Evolutionary conservation across 2,329 filamentous ascomycete species (phyloP), one percentile per base, ranked within the genome.

Genomic region (Stachybotrys elegans): DNA sequence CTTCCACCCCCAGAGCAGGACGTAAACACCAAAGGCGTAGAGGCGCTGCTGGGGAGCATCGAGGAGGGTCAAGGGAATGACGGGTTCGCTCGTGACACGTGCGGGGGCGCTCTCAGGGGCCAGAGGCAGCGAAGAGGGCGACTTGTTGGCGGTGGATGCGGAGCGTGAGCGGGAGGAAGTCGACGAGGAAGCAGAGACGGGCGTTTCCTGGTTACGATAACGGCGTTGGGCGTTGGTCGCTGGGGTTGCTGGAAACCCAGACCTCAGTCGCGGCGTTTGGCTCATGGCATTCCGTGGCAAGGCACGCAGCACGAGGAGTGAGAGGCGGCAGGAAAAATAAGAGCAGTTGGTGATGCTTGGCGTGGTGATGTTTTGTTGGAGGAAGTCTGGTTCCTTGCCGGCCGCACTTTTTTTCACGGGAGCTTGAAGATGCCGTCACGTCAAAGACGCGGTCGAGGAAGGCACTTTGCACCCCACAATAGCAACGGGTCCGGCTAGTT

Each of bases 11-110:
- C 87, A 77, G 20, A 98, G 69, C 23, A 78, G 73, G 34, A 83
- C 64, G 63, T 95, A 97, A 51, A 95, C 67, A n/a, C 81, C 84
- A 50, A 86, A 78, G 39, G 89, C 84, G 62, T 95, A 96, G 56
- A 95, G 79, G 44, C 93, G 82, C 68, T 98, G 93, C 42, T 87
- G 87, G 6, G 93, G 92, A 37, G 88, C 88, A 71, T 97, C 92
- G 63, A 97, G 76, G 38, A 95, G 71, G 51, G 81, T 78, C 51
- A 88, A 73, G 12, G 93, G 86, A 57, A 98, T 91, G 44, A 95
- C 69, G 25, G 93, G 91, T 43, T 71, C 60, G 51, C 54, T 61
- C 31, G 49, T 50, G 44, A 59, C 50, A 22, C 49, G 51, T 46
- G 51, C 42, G 38, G 57, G 46, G 20, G 54, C 55, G 50, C 65